Conservation (phyloP, 2,329 filamentous ascomycete species). For the Cladosporium sp. region DNA sequence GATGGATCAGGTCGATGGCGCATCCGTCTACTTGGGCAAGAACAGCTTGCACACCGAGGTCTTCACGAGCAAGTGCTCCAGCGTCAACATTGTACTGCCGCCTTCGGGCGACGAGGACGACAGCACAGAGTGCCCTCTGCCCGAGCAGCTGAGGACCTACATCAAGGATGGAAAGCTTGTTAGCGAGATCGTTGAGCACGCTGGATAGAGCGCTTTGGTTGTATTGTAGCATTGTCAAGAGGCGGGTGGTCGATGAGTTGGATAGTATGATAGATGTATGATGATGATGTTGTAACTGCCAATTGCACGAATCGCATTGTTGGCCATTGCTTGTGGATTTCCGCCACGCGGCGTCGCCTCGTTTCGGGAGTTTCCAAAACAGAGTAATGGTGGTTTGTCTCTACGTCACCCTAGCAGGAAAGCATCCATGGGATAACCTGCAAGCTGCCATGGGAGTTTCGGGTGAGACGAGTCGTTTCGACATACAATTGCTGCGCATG, state of each 20-base stretch:
- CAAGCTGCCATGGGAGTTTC: no score
- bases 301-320: no score
- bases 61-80: conserved; percentile 83
- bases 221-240: conserved; percentile 4
- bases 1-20: conserved; percentile 90
- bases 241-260: background rate
- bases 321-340: no score
- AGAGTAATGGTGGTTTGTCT: no score
- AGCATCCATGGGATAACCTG: no score
- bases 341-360: no score
- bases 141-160: conserved; percentile 85
- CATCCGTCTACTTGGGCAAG: conserved; percentile 80
- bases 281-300: background rate
- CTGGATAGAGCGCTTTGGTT: conserved; percentile 58
- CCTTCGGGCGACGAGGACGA: conserved; percentile 68
- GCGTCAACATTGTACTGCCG: conserved; percentile 83
- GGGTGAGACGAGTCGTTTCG: no score
- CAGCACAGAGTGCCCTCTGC: conserved; percentile 82
- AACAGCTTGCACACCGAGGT: conserved; percentile 77
- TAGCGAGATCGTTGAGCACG: conserved; percentile 94
- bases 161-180: conserved; percentile 74
- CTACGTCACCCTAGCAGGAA: no score
- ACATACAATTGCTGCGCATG: no score
- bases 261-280: conserved; percentile 15
- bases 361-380: no score